Base-by-base conservation (phyloP, 2,329 filamentous ascomycete species). In the Paramyrothecium sp. region DNA sequence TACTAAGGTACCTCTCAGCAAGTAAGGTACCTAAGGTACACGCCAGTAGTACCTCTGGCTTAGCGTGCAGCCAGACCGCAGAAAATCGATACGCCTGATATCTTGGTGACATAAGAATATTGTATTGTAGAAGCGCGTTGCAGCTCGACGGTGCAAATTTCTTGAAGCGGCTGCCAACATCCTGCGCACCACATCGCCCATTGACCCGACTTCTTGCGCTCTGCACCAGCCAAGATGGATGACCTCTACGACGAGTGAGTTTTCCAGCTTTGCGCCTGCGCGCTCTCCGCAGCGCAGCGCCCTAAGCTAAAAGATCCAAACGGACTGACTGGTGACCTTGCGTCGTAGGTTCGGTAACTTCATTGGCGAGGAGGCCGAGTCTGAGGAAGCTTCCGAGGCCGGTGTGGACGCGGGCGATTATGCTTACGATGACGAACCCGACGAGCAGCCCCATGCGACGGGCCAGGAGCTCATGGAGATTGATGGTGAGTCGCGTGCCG, bases 191-290 rank as follows among this genome's bases (percentile, higher is more conserved):
- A 44, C 38, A 19, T 44, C 38, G 38, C 38, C 38, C 38, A 44
- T 44, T 44, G 38, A 44, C n/a, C n/a, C n/a, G 13, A 17, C 5
- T 44, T 19, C 13, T 44, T 44, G 38, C 38, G 38, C 38, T 16
- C 13, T 44, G 38, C 38, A 44, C 38, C n/a, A 44, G 38, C 38
- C 38, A 73, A 67, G 67, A 95, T 97, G 92, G 93, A 97, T 81
- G 93, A 97, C 76, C 87, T 97, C 67, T 97, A 98, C 74, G 94
- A 98, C 79, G 94, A 98, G 91, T 96, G 79, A 61, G 78, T 33
- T 56, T 17, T 63, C 61, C 54, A 55, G 49, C 38, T 19, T 19
- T 16, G 38, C 38, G 38, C 38, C 13, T 16, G 13, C 4, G 38
- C 38, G 5, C 38, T 44, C 38, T 44, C 4, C 21, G 21, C 52